phyloP scores from a whole-genome alignment of 352 stramenopile species.

The Pythium grandisporangium region DNA sequence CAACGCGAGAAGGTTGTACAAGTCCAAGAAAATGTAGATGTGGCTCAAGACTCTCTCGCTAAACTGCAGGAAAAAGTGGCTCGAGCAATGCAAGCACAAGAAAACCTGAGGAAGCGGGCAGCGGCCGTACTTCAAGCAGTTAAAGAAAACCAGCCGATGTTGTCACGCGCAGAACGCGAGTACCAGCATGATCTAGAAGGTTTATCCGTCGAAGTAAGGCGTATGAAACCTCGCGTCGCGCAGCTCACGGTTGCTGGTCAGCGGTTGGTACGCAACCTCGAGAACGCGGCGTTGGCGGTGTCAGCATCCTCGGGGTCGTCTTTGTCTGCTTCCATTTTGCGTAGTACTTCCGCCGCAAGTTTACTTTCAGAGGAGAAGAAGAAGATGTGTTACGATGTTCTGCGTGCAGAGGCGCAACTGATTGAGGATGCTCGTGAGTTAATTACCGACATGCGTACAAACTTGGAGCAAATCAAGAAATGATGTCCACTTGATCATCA shows the following conservation, averaged over 20 bases:
- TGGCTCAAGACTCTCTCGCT: constrained; percentile 23
- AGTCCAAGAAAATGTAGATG: constrained; percentile 25
- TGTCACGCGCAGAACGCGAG: constrained; percentile 65
- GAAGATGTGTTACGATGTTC: constrained; percentile 75
- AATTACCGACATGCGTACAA: constrained; percentile 50
- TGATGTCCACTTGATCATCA: no score
- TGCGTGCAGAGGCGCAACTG: constrained; percentile 70
- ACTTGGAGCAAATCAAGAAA: no score
- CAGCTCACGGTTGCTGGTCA: constrained; percentile 63
- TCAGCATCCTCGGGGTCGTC: no score
- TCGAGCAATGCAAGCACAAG: constrained; percentile 49
- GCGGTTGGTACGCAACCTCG: constrained; percentile 40
- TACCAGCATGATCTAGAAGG: constrained; percentile 65
- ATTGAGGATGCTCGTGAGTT: constrained; percentile 71
- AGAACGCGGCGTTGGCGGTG: constrained; percentile 21
- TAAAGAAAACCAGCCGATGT: constrained; percentile 72
- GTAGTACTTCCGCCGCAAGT: constrained; percentile 1
- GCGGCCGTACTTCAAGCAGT: constrained; percentile 67
- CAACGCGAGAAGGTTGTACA: constrained; percentile 31
- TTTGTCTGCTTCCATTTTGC: constrained; percentile 9
- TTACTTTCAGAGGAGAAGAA: constrained; percentile 63
- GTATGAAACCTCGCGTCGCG: constrained; percentile 60
- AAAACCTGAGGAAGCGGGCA: constrained; percentile 69
- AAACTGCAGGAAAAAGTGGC: constrained; percentile 45
- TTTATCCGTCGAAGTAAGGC: constrained; percentile 47